Evolutionary conservation across 352 stramenopile species (phyloP), one percentile per base, ranked within the genome.

Genomic region (Pythium coloratum): DNA sequence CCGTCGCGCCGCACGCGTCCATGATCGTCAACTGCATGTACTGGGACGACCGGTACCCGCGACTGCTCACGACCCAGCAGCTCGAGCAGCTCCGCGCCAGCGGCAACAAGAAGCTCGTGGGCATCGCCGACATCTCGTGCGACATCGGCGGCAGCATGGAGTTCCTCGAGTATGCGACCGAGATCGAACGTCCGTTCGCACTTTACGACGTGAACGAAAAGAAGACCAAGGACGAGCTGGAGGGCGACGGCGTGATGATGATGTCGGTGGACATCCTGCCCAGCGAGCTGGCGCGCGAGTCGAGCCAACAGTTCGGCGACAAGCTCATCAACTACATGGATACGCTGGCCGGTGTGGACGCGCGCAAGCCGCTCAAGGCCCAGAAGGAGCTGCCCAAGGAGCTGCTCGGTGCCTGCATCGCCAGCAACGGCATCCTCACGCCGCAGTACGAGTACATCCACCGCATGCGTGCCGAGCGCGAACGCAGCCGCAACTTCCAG

Each of bases 21-120:
- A 95, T 98, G 68, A 72, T 99, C 26, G 82, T 98, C 53, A 99
- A 98, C 79, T 94, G 92, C 70, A 98, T 98, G 75, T 99, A 99
- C 78, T 99, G 96, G 96, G 96, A 99, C 61, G 82, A 97, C 56
- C 85, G 92, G 5, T 96, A 95, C 74, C 96, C 96, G 30, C 80
- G 95, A n/a, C 65, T 98, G 26, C 74, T 99, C 49, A 98, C 93
- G 9, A 92, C 95, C 49, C 69, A 97, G 55, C 89, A 98, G 66
- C 86, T 98, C 24, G 76, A 84, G 34, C 66, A 89, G 6, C 70
- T 98, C 59, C 82, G 72, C 61, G 76, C 62, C 9, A 62, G 66
- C 50, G 80, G 79, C 71, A 96, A 95, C 64, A 68, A 79, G 10
- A 95, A 96, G 59, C 77, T 99, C 36, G 72, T 97, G 28, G 89